phyloP scores from a whole-genome alignment of 2,329 filamentous ascomycete genomes.

The Fusarium cyanostomum region DNA sequence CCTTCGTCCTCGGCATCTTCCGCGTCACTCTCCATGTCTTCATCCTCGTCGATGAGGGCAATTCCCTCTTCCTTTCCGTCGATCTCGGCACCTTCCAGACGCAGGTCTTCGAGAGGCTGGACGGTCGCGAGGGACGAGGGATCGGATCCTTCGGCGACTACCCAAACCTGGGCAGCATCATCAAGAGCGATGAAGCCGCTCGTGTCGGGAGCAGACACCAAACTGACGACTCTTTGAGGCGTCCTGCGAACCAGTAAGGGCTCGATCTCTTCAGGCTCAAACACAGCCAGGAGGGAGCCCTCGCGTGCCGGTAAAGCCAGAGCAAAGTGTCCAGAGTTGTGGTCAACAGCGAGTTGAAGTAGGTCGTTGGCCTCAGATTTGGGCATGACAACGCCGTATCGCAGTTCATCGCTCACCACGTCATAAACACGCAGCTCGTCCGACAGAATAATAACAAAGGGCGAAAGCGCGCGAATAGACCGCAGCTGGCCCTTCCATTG shows the following conservation, averaged over 20 bases:
- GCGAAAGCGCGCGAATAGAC: conserved; percentile 75
- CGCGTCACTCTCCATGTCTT: conserved; percentile 55
- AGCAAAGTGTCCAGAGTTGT: conserved; percentile 71
- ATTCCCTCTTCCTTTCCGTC: conserved; percentile 42
- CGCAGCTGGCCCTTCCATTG: conserved; percentile 73
- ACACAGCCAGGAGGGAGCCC: conserved; percentile 70
- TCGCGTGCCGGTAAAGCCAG: conserved; percentile 62
- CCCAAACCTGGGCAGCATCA: conserved; percentile 76
- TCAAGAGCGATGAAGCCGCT: conserved; percentile 82
- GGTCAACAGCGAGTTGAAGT: conserved; percentile 77
- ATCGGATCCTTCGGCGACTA: conserved; percentile 67
- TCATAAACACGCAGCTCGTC: conserved; percentile 82
- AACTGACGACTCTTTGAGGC: conserved; percentile 68
- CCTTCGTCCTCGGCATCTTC: conserved; percentile 52
- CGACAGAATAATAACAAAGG: conserved; percentile 79
- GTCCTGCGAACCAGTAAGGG: conserved; percentile 68
- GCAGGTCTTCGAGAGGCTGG: conserved; percentile 64
- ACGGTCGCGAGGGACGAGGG: conserved; percentile 62
- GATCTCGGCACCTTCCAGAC: conserved; percentile 54
- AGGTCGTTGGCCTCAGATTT: conserved; percentile 55
- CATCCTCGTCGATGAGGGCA: conserved; percentile 52
- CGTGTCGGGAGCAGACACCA: conserved; percentile 70
- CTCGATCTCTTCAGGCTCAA: conserved; percentile 67
- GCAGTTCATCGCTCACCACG: conserved; percentile 79
- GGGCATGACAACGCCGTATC: conserved; percentile 70